These are phyloP conservation scores for Mallotus repandus DNA, from an alignment of 441 rosid species.

Conservation along the genomic window DNA sequence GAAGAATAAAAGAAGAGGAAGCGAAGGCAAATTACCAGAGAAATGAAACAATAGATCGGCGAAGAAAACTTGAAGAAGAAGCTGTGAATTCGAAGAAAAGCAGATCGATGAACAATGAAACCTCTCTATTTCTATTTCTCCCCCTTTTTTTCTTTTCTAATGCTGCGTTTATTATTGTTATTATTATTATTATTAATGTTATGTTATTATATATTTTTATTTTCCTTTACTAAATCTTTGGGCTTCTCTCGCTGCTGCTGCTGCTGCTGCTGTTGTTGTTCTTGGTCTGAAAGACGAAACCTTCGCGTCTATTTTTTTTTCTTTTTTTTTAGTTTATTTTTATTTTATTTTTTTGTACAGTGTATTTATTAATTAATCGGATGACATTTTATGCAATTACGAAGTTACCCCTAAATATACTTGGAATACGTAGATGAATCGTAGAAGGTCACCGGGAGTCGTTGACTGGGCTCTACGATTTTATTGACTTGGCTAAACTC, in stretches of 20 bases:
- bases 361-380: neutral
- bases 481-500: no score
- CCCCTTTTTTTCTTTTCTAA: neutral
- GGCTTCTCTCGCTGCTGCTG: neutral
- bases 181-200: no score
- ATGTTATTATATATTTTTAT: neutral
- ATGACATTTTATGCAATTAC: neutral
- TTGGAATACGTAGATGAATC: neutral
- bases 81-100: conserved; percentile 24
- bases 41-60: conserved; percentile 44
- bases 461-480: neutral
- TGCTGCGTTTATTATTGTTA: no score
- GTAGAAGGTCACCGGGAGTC: neutral
- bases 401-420: neutral
- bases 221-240: conserved; percentile 3
- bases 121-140: neutral
- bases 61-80: conserved; percentile 29
- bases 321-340: no score
- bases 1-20: neutral
- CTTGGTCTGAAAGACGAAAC: neutral
- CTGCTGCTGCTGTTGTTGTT: neutral
- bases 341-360: neutral
- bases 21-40: conserved; percentile 30
- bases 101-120: neutral
- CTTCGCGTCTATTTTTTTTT: neutral